Evolutionary conservation across 1,284 basidiomycete species (phyloP).

Genomic region (Malassezia psittaci): DNA sequence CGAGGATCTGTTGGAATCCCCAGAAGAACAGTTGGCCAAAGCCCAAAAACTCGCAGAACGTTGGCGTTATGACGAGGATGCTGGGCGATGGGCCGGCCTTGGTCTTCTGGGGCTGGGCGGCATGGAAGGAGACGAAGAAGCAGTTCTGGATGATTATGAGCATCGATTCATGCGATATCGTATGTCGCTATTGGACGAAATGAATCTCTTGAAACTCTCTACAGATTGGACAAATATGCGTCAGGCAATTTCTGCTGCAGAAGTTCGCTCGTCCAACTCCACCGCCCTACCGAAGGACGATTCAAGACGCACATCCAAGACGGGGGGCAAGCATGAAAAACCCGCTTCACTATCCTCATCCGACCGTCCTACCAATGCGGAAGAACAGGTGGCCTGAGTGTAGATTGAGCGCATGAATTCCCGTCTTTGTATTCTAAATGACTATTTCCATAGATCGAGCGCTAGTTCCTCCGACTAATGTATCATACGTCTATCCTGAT

Average conservation of each 20-base stretch:
- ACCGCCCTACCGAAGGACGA: too few relatives aligned
- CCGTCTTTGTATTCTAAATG: too few relatives aligned
- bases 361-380: too few relatives aligned
- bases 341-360: too few relatives aligned
- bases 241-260: constrained; percentile 39
- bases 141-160: constrained; percentile 45
- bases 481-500: too few relatives aligned
- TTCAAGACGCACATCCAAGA: not conserved
- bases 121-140: constrained; percentile 47
- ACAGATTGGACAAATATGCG: constrained; percentile 44
- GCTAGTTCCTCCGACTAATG: too few relatives aligned
- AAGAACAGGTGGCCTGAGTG: too few relatives aligned
- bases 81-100: constrained; percentile 40
- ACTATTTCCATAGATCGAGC: too few relatives aligned
- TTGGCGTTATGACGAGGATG: constrained; percentile 46
- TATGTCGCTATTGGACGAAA: constrained; percentile 41
- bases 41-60: constrained; percentile 25
- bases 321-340: not conserved
- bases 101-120: constrained; percentile 43
- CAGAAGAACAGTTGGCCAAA: constrained; percentile 10
- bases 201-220: constrained; percentile 40
- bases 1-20: not conserved
- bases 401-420: too few relatives aligned
- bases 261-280: constrained; percentile 21
- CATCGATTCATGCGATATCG: constrained; percentile 46